Evolutionary conservation across 2,329 filamentous ascomycete genomes (phyloP).

Genomic region (Epichloe baconii): DNA sequence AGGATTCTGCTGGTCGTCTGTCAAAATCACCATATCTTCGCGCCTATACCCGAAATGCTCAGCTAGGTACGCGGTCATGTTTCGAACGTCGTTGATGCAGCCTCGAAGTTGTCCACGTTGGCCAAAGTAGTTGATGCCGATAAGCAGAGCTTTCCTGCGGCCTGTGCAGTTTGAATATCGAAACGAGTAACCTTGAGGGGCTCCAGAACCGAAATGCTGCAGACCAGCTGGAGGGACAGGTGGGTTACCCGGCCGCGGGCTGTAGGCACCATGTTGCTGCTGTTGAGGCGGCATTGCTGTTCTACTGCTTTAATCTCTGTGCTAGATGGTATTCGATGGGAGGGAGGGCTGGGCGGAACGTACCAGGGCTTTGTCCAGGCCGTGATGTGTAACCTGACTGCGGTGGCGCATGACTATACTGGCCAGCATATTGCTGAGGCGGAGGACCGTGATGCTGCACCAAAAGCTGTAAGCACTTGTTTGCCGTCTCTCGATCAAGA

Average conservation of each 20-base stretch:
- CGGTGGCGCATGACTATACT: conserved; percentile 18
- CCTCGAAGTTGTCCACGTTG: conserved; percentile 82
- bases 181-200: conserved; percentile 68
- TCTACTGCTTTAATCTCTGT: not conserved
- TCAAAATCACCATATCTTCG: conserved; percentile 94
- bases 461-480: not conserved
- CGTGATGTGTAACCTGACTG: conserved; percentile 34
- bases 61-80: conserved; percentile 86
- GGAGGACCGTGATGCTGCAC: conserved; percentile 17
- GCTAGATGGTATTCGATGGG: not conserved
- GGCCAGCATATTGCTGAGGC: conserved; percentile 18
- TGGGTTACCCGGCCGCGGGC: conserved; percentile 25
- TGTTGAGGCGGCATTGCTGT: conserved; percentile 3
- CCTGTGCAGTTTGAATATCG: conserved; percentile 89
- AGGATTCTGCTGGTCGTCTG: conserved; percentile 91
- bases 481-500: not conserved
- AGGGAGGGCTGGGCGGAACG: not conserved
- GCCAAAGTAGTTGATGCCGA: conserved; percentile 94
- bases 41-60: conserved; percentile 84
- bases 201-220: conserved; percentile 67
- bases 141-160: conserved; percentile 73
- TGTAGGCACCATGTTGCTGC: conserved; percentile 8
- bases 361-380: conserved; percentile 28
- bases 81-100: conserved; percentile 95
- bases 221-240: conserved; percentile 52